These are phyloP conservation scores for Dipteronia dyeriana DNA, from an alignment of 345 rosid species.

Conservation along the genomic window DNA sequence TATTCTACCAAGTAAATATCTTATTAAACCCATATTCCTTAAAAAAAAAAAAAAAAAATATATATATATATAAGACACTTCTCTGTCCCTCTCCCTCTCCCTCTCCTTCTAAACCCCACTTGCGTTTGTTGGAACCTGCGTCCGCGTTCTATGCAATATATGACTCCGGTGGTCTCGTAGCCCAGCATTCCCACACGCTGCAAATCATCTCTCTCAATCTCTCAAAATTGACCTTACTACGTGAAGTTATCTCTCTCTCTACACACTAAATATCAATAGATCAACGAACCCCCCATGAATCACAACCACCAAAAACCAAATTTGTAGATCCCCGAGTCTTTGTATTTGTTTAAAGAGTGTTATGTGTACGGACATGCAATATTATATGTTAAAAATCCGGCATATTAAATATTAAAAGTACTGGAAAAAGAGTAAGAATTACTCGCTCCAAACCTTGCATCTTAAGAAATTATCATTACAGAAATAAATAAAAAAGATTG, in stretches of 20 bases:
- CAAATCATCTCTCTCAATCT: slow-evolving; percentile 65
- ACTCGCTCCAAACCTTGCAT: slow-evolving; percentile 29
- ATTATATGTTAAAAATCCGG: slow-evolving; percentile 41
- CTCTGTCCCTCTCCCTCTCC: too few species aligned
- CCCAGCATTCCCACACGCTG: slow-evolving; percentile 98
- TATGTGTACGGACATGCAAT: slow-evolving; percentile 64
- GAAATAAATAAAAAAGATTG: too few species aligned
- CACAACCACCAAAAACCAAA: slow-evolving; percentile 24
- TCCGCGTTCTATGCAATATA: slow-evolving; percentile 54
- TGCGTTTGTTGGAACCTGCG: slow-evolving; percentile 84
- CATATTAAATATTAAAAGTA: slow-evolving; percentile 55
- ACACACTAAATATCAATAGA: neutral
- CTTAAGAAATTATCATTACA: slow-evolving; percentile 1
- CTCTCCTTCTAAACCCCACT: slow-evolving; percentile 54
- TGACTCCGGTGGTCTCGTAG: slow-evolving; percentile 98
- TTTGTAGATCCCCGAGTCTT: slow-evolving; percentile 84
- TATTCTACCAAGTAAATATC: too few species aligned
- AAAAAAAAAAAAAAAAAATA: too few species aligned
- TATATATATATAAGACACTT: too few species aligned
- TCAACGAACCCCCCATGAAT: slow-evolving; percentile 15
- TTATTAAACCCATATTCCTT: too few species aligned
- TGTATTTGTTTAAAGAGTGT: slow-evolving; percentile 53
- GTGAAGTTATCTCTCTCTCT: slow-evolving; percentile 36
- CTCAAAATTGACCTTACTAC: slow-evolving; percentile 57
- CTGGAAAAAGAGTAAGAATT: slow-evolving; percentile 39